Conservation (phyloP, 148 eudicot genomes). For the Chenopodium album region DNA sequence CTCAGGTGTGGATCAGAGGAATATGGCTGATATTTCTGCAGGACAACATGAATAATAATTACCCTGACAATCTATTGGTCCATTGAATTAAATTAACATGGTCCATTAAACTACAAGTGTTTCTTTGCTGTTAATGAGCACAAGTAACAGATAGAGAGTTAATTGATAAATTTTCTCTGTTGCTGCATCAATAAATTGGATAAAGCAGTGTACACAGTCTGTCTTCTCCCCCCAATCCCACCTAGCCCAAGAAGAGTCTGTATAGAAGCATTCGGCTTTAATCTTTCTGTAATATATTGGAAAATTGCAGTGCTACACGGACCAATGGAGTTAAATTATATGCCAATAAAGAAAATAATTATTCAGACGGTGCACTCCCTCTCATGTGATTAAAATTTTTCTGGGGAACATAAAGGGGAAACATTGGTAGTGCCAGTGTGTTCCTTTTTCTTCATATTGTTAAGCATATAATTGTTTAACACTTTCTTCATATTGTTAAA, state of each 20-base stretch:
- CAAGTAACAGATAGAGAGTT: background rate
- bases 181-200: background rate
- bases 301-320: background rate
- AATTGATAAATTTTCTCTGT: background rate
- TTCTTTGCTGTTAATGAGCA: background rate
- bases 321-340: background rate
- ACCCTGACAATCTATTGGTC: background rate
- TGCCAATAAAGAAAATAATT: background rate
- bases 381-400: background rate
- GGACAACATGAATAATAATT: background rate
- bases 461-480: background rate
- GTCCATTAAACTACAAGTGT: background rate
- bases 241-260: background rate
- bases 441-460: background rate
- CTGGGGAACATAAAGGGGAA: background rate
- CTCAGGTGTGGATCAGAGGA: conserved; percentile 83
- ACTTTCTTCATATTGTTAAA: background rate
- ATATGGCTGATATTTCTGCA: conserved; percentile 87
- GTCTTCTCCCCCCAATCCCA: background rate
- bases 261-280: background rate
- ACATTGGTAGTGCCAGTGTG: background rate
- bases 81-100: background rate
- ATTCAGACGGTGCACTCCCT: background rate
- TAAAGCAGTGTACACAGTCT: background rate
- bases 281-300: background rate